These are phyloP conservation scores for Micractinium conductrix DNA, from an alignment of 139 green algal species.

Conservation along the genomic window DNA sequence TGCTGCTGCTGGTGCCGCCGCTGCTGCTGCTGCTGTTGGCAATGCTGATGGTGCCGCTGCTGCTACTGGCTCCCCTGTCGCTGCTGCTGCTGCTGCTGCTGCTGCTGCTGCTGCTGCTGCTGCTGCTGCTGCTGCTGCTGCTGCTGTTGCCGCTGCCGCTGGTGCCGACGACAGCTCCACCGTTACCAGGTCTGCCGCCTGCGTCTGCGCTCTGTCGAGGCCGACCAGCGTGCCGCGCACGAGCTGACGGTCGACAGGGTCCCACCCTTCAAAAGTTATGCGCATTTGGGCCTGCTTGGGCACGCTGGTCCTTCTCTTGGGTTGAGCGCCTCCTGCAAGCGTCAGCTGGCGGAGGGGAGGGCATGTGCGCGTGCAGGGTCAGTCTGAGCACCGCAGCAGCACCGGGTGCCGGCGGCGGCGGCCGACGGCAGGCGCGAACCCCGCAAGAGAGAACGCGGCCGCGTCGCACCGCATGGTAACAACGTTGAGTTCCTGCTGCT, in stretches of 20 bases:
- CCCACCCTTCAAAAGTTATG: conserved; percentile 12
- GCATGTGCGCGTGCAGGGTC: neutral
- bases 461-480: too few species aligned
- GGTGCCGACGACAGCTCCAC: neutral
- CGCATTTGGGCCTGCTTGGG: neutral
- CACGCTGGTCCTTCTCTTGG: neutral
- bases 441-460: too few species aligned
- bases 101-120: neutral
- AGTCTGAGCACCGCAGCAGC: too few species aligned
- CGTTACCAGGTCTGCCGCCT: neutral
- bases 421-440: too few species aligned
- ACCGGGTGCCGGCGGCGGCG: too few species aligned
- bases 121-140: neutral
- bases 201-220: neutral
- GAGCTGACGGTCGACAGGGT: conserved; percentile 13
- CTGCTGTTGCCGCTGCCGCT: neutral
- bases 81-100: neutral
- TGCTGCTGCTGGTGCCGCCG: neutral
- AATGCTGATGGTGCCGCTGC: neutral
- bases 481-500: too few species aligned
- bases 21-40: neutral
- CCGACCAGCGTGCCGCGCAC: neutral
- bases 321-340: neutral
- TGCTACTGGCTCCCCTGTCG: neutral
- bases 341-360: neutral